These are phyloP conservation scores for Rosa persica DNA, from an alignment of 306 rosid species.

Conservation along the genomic window DNA sequence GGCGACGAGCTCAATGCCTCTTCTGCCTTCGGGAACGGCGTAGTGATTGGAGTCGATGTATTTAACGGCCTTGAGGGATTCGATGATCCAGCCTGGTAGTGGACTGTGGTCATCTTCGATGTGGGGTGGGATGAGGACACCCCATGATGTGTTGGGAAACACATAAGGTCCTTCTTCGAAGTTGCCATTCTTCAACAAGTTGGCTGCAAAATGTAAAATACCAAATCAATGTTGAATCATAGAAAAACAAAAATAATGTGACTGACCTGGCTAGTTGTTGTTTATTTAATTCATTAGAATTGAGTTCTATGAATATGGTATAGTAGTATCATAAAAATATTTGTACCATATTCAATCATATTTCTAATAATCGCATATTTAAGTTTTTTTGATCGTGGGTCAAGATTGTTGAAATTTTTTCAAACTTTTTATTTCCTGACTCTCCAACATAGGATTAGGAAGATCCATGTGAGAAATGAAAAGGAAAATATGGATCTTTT, in stretches of 20 bases:
- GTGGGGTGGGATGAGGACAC: constrained; percentile 73
- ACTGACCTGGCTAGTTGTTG: too few relatives aligned
- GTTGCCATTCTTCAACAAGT: constrained; percentile 69
- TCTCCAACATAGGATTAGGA: too few relatives aligned
- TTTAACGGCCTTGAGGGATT: constrained; percentile 80
- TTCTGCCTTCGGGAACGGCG: constrained; percentile 55
- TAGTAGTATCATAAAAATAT: too few relatives aligned
- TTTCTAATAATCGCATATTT: too few relatives aligned
- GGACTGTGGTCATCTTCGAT: constrained; percentile 68
- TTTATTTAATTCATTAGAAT: too few relatives aligned
- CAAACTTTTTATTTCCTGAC: too few relatives aligned
- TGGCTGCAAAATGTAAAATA: constrained; percentile 37
- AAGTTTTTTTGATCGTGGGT: too few relatives aligned
- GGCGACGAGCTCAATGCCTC: constrained; percentile 76
- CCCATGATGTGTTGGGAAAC: constrained; percentile 51
- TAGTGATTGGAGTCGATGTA: constrained; percentile 74
- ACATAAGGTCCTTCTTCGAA: constrained; percentile 80
- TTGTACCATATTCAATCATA: too few relatives aligned
- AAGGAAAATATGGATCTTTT: too few relatives aligned
- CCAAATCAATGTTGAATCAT: not conserved
- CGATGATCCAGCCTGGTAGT: constrained; percentile 82
- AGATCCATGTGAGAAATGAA: not conserved
- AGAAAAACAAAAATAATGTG: not conserved
- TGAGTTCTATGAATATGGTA: too few relatives aligned
- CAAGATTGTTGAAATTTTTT: too few relatives aligned